Base-by-base conservation (phyloP, 192 early-diverging fungal species). In the Rhizoclosmatium globosum region DNA sequence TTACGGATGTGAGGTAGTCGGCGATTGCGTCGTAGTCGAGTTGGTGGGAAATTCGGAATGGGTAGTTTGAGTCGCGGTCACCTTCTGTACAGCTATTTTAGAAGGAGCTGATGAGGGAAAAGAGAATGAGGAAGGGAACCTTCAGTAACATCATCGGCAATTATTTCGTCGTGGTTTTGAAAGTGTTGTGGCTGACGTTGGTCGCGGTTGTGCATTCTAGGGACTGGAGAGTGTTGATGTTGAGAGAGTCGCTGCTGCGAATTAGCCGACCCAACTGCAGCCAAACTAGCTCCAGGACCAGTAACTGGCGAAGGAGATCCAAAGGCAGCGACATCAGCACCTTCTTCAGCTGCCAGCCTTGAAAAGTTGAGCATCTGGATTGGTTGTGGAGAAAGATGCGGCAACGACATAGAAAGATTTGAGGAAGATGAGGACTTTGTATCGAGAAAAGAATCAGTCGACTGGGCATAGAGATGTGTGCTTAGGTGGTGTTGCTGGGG, bases 41-140 rank as follows among this genome's bases (percentile, higher is more conserved):
- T 11, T 74, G 42, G 38, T 59, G n/a, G 41, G 7, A 42, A 59
- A 21, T 19, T 17, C 15, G 2, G n/a, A 21, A 15, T 2, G 41
- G 72, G 44, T 46, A 57, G n/a, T 71, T n/a, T 3, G 69, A 31
- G 48, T 56, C 48, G 69, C n/a, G 23, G 41, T 71, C 69, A 53
- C 17, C 17, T 17, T 53, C 50, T 53, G 50, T 13, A 53, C 17
- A 7, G 6, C 9, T 13, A 53, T 53, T 53, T 53, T 53, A 7
- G 50, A 53, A 13, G 50, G 50, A 53, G 50, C 1, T 53, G 9
- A 13, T 7, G 50, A 13, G 6, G 50, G 17, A 53, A 17, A 53
- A 53, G 50, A 7, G 50, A 17, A 53, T 53, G 50, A 17, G 17
- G 9, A 31, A n/a, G 31, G 31, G 31, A 31, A 31, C 31, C 31